phyloP scores from a whole-genome alignment of 106 monocot species.

The Phalaenopsis aphrodite region DNA sequence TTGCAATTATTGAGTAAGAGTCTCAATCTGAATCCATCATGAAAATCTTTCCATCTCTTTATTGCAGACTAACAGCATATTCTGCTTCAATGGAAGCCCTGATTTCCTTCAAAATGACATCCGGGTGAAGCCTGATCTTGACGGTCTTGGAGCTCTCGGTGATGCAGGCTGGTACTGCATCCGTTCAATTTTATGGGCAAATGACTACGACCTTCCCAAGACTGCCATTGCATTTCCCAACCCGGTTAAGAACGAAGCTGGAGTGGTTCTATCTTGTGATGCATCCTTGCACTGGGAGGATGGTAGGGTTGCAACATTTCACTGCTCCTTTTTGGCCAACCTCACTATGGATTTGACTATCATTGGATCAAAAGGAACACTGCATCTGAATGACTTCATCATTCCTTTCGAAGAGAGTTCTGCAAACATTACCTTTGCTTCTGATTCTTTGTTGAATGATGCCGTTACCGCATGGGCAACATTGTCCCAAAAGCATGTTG shows the following conservation, averaged over 20 bases:
- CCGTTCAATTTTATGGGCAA: constrained; percentile 59
- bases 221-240: constrained; percentile 38
- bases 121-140: constrained; percentile 78
- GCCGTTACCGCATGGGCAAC: constrained; percentile 36
- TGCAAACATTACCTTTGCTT: constrained; percentile 28
- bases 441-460: constrained; percentile 36
- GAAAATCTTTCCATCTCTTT: not conserved
- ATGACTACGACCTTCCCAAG: constrained; percentile 47
- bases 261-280: constrained; percentile 55
- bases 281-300: constrained; percentile 53
- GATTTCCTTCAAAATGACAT: constrained; percentile 73
- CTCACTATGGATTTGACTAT: constrained; percentile 44
- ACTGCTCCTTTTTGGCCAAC: constrained; percentile 60
- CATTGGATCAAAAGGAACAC: constrained; percentile 51
- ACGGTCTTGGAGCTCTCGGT: constrained; percentile 68
- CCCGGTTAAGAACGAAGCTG: constrained; percentile 35
- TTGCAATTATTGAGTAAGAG: too few relatives aligned
- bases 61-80: constrained; percentile 48
- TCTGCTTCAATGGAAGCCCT: constrained; percentile 23
- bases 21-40: too few relatives aligned
- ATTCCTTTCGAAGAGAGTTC: constrained; percentile 55
- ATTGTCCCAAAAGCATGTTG: constrained; percentile 42
- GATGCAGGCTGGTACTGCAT: constrained; percentile 87
- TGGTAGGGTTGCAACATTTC: constrained; percentile 49
- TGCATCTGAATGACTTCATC: constrained; percentile 42